Evolutionary conservation across 805 yeast species (phyloP).

Genomic region (Blastobotrys mokoenaii): DNA sequence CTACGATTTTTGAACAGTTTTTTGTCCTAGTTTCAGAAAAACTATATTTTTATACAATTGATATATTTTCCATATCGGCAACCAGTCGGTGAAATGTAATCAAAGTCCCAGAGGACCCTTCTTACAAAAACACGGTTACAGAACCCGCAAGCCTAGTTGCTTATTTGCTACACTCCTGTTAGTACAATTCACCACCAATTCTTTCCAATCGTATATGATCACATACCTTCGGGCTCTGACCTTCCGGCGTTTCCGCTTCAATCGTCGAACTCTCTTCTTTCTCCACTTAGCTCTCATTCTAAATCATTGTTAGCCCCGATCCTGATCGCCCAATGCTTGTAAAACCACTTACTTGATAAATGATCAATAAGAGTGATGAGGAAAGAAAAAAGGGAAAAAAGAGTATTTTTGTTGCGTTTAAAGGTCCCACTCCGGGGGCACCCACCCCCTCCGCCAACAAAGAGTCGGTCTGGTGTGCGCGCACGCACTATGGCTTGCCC

Average conservation of each 20-base stretch:
- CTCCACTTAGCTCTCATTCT: constrained; percentile 80
- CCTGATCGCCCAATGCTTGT: not conserved
- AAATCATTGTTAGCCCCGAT: not conserved
- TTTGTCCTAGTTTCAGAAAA: too few species aligned
- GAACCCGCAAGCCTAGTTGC: constrained; percentile 11
- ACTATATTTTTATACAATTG: too few species aligned
- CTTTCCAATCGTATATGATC: not conserved
- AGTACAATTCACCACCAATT: constrained; percentile 7
- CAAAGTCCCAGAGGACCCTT: too few species aligned
- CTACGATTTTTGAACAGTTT: too few species aligned
- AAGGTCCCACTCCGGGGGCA: not conserved
- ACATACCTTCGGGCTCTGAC: constrained; percentile 92
- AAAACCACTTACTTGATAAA: constrained; percentile 8
- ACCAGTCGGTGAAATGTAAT: too few species aligned
- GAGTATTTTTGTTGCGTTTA: too few species aligned
- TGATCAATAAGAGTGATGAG: constrained; percentile 6
- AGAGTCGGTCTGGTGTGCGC: too few species aligned
- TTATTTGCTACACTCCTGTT: constrained; percentile 14
- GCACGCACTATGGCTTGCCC: too few species aligned
- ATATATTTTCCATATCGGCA: too few species aligned
- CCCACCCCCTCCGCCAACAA: not conserved
- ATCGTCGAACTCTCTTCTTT: constrained; percentile 99
- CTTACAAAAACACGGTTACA: too few species aligned
- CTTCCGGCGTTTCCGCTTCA: constrained; percentile 99
- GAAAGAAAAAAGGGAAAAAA: constrained; percentile 5